Conservation (phyloP, 805 yeast genomes). For the Schwanniomyces vanrijiae region DNA sequence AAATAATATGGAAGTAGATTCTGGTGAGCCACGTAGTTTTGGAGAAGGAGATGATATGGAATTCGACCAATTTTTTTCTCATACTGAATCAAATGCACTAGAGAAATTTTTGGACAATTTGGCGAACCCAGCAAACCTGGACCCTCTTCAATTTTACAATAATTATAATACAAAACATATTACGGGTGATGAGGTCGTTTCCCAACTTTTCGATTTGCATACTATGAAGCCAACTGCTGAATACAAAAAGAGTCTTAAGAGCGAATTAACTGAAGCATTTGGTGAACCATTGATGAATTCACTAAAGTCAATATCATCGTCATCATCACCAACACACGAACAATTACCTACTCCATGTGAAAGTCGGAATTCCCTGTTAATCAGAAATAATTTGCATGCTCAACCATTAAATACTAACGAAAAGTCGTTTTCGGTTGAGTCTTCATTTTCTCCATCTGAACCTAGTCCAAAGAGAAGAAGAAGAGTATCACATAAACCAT, state of each 20-base stretch:
- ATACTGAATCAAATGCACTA: conserved; percentile 38
- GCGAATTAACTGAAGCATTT: conserved; percentile 34
- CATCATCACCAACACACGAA: conserved; percentile 4
- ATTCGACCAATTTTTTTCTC: conserved; percentile 35
- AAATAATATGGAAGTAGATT: background rate
- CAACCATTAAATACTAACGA: background rate
- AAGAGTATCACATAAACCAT: conserved; percentile 32
- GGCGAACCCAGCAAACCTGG: conserved; percentile 25
- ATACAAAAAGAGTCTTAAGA: conserved; percentile 13
- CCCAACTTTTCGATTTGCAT: conserved; percentile 25
- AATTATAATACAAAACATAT: conserved; percentile 10
- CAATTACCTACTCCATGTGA: conserved; percentile 37
- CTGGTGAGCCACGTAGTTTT: background rate
- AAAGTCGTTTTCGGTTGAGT: background rate
- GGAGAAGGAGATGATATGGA: conserved; percentile 11
- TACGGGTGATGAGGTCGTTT: conserved; percentile 4
- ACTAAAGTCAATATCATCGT: conserved; percentile 8
- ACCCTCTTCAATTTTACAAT: conserved; percentile 33
- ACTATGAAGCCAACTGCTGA: conserved; percentile 26
- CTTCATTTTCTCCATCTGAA: conserved; percentile 3
- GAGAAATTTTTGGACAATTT: conserved; percentile 42
- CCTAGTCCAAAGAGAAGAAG: conserved; percentile 20
- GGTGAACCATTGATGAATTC: conserved; percentile 21
- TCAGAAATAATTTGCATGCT: conserved; percentile 4
- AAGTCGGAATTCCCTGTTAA: conserved; percentile 22